These are phyloP conservation scores for Phytophthora palmivora DNA, from an alignment of 352 stramenopile species.

Conservation along the genomic window DNA sequence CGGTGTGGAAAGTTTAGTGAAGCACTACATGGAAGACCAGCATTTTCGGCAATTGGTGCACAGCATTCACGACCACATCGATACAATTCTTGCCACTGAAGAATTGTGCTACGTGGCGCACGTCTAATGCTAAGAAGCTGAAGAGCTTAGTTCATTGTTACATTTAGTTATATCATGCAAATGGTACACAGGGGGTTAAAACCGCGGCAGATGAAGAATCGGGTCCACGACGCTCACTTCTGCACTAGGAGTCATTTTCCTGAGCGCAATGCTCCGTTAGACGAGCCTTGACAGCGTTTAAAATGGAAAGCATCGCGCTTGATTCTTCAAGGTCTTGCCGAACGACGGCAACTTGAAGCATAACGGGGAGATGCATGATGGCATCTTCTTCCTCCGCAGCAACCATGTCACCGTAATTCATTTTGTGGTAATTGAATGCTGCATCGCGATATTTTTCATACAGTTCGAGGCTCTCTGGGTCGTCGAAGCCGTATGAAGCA, in stretches of 20 bases:
- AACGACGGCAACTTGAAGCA: slow-evolving; percentile 83
- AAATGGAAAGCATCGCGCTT: slow-evolving; percentile 75
- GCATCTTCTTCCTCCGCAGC: slow-evolving; percentile 88
- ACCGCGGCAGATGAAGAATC: not conserved
- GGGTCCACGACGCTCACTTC: not conserved
- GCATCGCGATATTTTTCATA: slow-evolving; percentile 90
- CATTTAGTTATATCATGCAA: slow-evolving; percentile 23
- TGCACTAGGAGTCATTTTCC: slow-evolving; percentile 53
- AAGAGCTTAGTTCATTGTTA: slow-evolving; percentile 1
- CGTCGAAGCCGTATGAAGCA: slow-evolving; percentile 75
- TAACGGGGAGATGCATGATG: slow-evolving; percentile 91
- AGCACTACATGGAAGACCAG: slow-evolving; percentile 38
- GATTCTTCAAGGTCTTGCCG: slow-evolving; percentile 76
- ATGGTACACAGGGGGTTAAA: slow-evolving; percentile 15
- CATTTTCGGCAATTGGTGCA: slow-evolving; percentile 47
- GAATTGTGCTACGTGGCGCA: slow-evolving; percentile 3
- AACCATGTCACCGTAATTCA: slow-evolving; percentile 84
- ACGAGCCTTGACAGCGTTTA: slow-evolving; percentile 76
- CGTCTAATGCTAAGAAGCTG: slow-evolving; percentile 6
- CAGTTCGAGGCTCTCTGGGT: slow-evolving; percentile 75
- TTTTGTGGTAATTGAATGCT: slow-evolving; percentile 82
- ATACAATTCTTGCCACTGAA: slow-evolving; percentile 12
- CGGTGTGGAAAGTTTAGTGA: slow-evolving; percentile 33
- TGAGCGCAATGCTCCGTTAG: slow-evolving; percentile 64
- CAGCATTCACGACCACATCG: slow-evolving; percentile 49